Conservation (phyloP, 2,329 filamentous ascomycete species). For the Teratosphaeria pseudoeucalypti region DNA sequence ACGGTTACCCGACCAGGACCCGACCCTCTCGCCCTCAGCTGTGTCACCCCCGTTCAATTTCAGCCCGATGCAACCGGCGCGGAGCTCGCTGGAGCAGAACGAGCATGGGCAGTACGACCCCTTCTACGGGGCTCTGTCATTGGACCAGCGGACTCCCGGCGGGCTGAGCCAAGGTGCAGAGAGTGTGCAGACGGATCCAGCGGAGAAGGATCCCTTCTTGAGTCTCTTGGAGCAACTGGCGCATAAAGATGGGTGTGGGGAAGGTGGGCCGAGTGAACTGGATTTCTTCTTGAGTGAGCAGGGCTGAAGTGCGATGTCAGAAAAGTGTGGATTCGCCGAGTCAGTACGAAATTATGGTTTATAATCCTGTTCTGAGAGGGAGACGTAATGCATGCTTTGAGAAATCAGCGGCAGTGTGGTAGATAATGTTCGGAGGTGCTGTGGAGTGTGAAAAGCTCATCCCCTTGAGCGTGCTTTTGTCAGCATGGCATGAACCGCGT, state of each 20-base stretch:
- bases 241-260: constrained; percentile 61
- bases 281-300: constrained; percentile 57
- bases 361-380: too few relatives aligned
- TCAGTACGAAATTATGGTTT: too few relatives aligned
- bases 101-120: constrained; percentile 11
- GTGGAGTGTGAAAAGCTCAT: neutral
- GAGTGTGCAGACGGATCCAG: constrained; percentile 29
- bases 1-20: constrained; percentile 8
- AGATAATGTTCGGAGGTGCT: neutral
- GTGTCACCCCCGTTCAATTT: constrained; percentile 34
- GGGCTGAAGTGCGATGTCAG: constrained; percentile 1
- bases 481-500: neutral
- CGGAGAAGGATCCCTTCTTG: constrained; percentile 65
- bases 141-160: constrained; percentile 36
- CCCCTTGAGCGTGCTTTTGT: neutral
- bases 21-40: constrained; percentile 22
- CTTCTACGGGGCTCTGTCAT: constrained; percentile 10
- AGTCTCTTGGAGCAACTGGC: constrained; percentile 71
- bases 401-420: neutral
- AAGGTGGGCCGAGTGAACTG: constrained; percentile 59
- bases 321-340: too few relatives aligned
- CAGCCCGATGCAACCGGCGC: constrained; percentile 14
- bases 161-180: constrained; percentile 30
- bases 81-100: constrained; percentile 4
- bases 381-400: too few relatives aligned